Conservation (phyloP, 2,329 filamentous ascomycete species). For the Colletotrichum lentis region DNA sequence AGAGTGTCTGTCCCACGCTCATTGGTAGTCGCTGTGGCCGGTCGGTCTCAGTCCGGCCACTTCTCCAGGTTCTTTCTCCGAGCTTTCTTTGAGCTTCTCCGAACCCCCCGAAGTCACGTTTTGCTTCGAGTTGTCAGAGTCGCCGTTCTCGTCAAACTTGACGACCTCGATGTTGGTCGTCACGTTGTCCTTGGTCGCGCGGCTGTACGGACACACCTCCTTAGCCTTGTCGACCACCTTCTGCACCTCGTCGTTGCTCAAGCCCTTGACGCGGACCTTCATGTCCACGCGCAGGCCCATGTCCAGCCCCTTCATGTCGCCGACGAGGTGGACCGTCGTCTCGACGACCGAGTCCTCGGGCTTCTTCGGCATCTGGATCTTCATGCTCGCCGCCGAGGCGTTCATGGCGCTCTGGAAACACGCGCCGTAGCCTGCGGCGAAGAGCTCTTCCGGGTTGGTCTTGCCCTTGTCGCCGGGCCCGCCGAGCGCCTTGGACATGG, state of each 20-base stretch:
- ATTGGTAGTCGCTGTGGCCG: constrained; percentile 35
- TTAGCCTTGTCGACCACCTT: constrained; percentile 43
- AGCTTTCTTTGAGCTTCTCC: not conserved
- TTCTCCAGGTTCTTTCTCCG: not conserved
- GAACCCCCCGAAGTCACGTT: not conserved
- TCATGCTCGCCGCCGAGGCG: constrained; percentile 50
- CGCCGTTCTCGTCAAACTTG: constrained; percentile 20
- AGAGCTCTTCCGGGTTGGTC: constrained; percentile 58
- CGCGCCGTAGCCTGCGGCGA: constrained; percentile 57
- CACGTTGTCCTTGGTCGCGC: constrained; percentile 43
- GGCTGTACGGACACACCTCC: constrained; percentile 44
- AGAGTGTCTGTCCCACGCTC: not conserved
- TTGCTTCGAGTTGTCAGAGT: not conserved
- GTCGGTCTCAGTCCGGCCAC: constrained; percentile 15
- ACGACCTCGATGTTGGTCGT: constrained; percentile 42
- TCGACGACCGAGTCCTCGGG: constrained; percentile 51
- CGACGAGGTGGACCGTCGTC: constrained; percentile 54
- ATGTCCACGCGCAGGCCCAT: constrained; percentile 55
- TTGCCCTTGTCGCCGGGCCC: constrained; percentile 51
- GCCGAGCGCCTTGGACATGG: constrained; percentile 55
- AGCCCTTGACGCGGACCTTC: constrained; percentile 49
- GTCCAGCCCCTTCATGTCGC: constrained; percentile 54
- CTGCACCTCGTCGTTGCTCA: constrained; percentile 41
- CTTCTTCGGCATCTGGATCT: constrained; percentile 51
- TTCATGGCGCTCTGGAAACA: constrained; percentile 59